phyloP scores from a whole-genome alignment of 108 stramenopile genomes.

The Cyclotella sp. region DNA sequence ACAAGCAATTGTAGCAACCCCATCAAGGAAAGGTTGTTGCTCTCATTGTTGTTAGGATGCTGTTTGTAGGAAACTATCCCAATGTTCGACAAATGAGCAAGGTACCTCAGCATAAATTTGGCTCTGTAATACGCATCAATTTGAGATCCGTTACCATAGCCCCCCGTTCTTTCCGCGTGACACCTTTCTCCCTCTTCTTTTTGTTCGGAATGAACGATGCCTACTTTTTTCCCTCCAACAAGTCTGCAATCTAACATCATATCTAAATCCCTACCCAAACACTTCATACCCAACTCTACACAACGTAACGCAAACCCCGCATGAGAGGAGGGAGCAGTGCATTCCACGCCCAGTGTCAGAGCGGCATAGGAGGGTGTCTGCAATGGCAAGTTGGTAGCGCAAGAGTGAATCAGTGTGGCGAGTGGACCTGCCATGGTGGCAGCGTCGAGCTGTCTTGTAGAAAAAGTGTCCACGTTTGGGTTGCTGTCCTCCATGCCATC shows the following conservation, averaged over 20 bases:
- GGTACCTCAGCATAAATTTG: constrained; percentile 72
- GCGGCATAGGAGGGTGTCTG: constrained; percentile 84
- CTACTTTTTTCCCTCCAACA: neutral
- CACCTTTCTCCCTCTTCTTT: constrained; percentile 28
- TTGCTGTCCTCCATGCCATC: constrained; percentile 17
- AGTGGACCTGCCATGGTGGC: constrained; percentile 57
- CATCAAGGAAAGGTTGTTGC: constrained; percentile 18
- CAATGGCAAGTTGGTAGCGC: constrained; percentile 70
- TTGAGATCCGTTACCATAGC: constrained; percentile 40
- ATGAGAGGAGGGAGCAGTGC: constrained; percentile 47
- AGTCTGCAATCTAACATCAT: constrained; percentile 38
- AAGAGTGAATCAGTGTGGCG: constrained; percentile 59
- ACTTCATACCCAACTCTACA: constrained; percentile 56
- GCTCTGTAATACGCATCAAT: constrained; percentile 57
- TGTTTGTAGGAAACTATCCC: constrained; percentile 56
- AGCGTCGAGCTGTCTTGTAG: constrained; percentile 36
- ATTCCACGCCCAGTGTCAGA: constrained; percentile 76
- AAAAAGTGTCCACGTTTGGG: constrained; percentile 6
- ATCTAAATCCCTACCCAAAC: constrained; percentile 72
- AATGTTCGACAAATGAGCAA: constrained; percentile 67
- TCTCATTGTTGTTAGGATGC: constrained; percentile 21
- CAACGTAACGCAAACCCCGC: constrained; percentile 70
- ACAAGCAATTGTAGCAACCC: constrained; percentile 51
- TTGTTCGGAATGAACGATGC: neutral
- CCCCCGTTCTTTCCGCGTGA: constrained; percentile 36